A percentile compares a stretch with the other conserved stretches of the same genome.
phyloP scores from a whole-genome alignment of 1,139 yeast species.

The Kodamaea arcana region DNA sequence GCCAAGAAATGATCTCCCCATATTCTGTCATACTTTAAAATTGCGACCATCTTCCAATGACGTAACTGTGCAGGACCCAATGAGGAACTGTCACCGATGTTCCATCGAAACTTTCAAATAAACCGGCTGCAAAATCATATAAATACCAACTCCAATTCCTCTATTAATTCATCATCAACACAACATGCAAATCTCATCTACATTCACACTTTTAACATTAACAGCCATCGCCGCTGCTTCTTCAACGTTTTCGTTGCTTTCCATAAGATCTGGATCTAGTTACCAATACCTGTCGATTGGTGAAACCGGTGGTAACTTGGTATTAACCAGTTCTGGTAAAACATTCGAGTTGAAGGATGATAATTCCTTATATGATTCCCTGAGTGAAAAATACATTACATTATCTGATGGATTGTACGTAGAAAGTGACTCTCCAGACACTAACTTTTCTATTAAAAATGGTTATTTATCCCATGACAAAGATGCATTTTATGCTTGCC shows the following conservation, averaged over 20 bases:
- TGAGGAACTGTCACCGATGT: too few species aligned
- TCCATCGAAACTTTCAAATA: too few species aligned
- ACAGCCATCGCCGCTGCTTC: slow-evolving; percentile 24
- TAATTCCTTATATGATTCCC: slow-evolving; percentile 6
- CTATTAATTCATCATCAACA: too few species aligned
- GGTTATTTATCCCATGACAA: slow-evolving; percentile 7
- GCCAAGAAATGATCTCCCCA: too few species aligned
- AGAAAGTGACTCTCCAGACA: slow-evolving; percentile 3
- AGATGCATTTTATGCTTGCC: slow-evolving; percentile 8
- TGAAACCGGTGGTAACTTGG: slow-evolving; percentile 4
- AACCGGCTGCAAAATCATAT: too few species aligned
- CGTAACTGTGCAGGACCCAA: too few species aligned
- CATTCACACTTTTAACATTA: slow-evolving; percentile 17
- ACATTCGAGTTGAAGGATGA: slow-evolving; percentile 8
- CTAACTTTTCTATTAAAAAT: slow-evolving; percentile 7
- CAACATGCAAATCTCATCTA: slow-evolving; percentile 13
- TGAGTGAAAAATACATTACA: slow-evolving; percentile 4
- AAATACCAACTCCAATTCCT: too few species aligned
- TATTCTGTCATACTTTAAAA: too few species aligned
- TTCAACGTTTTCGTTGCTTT: slow-evolving; percentile 9
- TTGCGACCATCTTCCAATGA: too few species aligned
- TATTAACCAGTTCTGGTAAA: slow-evolving; percentile 2
- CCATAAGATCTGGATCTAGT: slow-evolving; percentile 6
- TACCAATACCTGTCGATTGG: slow-evolving; percentile 3
- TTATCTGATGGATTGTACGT: slow-evolving; percentile 3